These are phyloP conservation scores for Ambrosiella beaveri DNA, from an alignment of 2,329 filamentous ascomycete genomes.

Conservation along the genomic window DNA sequence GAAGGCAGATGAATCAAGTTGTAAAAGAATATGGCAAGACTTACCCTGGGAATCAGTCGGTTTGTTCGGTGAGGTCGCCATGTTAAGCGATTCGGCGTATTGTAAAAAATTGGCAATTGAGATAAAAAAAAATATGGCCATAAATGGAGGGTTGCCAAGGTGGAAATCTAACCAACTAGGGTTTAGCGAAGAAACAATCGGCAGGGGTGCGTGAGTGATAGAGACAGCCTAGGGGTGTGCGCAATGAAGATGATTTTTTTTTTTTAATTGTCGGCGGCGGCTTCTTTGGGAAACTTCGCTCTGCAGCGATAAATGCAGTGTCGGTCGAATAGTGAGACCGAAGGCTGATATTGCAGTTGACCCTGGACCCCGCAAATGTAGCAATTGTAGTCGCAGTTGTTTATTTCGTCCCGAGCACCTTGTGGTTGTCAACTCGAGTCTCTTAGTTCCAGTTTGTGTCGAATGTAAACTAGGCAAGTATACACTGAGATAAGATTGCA, in stretches of 20 bases:
- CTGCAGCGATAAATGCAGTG: background rate
- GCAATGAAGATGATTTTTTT: background rate
- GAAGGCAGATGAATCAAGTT: background rate
- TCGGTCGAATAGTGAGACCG: background rate
- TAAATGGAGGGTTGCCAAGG: background rate
- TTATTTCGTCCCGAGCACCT: no score
- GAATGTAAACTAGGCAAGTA: no score
- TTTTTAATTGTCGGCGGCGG: background rate
- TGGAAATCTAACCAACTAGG: background rate
- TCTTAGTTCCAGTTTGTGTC: no score
- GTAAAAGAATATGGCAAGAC: constrained; percentile 6
- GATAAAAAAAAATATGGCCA: background rate
- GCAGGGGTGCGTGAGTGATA: background rate
- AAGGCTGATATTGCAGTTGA: background rate
- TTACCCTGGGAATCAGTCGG: constrained; percentile 11
- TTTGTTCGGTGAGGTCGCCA: constrained; percentile 5
- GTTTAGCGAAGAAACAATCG: background rate
- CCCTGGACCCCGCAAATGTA: background rate
- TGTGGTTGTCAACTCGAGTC: no score
- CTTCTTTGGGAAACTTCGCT: background rate
- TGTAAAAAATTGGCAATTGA: background rate
- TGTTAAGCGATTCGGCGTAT: background rate
- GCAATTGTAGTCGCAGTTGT: no score
- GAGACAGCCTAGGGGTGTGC: background rate
- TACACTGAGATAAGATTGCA: background rate